Base-by-base conservation (phyloP, 306 rosid genomes). In the Cucumis hystrix region DNA sequence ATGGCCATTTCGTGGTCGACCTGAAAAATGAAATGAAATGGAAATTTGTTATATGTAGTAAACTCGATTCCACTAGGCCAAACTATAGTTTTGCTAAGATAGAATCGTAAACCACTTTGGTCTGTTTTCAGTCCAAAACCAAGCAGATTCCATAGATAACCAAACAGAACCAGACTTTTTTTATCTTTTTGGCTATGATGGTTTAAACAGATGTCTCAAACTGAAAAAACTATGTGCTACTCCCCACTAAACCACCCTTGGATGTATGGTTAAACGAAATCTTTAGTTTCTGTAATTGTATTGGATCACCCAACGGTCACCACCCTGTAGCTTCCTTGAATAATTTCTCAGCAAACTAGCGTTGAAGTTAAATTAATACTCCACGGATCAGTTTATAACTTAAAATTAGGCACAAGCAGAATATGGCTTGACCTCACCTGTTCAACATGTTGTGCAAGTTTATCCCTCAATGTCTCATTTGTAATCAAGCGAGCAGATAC, bases 1-100 rank as follows among this genome's bases (percentile, higher is more conserved):
- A 92, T 68, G 20, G 96, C 96, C 98, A 95, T 95, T 80, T 95
- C 98, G 64, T 88, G 91, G 88, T 95, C 98, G 78, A 92, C 97
- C 98, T 95, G 92, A 82, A 72, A 75, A 63, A 43, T 1, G 15
- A 11, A 63, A 63, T 7, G 20, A 3, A 14, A 59, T 59, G 37
- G 8, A 25, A 10, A 73, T 7, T 25, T 17, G 28, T 73, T 49
- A 10, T 30, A 49, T 45, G 25, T 13, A 43, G 13, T 43, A 28
- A 73, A 37, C 18, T 4, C 18, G 72, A 41, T 72, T 30, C 57
- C 61, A 47, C 18, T 56, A 17, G 13, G 51, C 72, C 72, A 33
- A 30, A 35, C 8, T 65, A 65, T 13, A 61, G 0, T 10, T 25
- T 10, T 25, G 66, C 35, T 25, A 25, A 62, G 41, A 61, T 14